Base-by-base conservation (phyloP, 371 early-diverging fungal genomes). In the Cokeromyces recurvatus region DNA sequence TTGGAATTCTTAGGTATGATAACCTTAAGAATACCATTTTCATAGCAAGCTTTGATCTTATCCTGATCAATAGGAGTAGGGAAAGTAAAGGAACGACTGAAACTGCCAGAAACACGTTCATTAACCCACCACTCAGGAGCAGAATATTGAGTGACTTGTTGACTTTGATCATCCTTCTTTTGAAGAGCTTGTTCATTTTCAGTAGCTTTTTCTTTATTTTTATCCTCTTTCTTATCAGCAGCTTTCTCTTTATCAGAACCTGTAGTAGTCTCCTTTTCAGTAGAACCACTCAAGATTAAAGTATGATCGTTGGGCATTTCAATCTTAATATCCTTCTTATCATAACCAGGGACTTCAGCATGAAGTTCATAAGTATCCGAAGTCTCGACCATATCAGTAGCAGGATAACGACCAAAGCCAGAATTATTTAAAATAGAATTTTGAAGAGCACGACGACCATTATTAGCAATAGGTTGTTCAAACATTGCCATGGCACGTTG, bases 21-120 rank as follows among this genome's bases (percentile, higher is more conserved):
- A 14, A 64, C 32, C 19, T 62, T 48, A 6, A 64, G 42, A 24
- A 64, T 35, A 35, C 65, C 65, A 42, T 57, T 51, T 38, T 59
- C 38, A 42, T 49, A 53, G 9, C 45, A 35, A 22, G 65, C 63
- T 41, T 57, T 57, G 47, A 63, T 46, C 5, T 29, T 45, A 23
- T 49, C 57, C 10, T 20, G 27, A n/a, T 53, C 36, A 10, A 64
- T 45, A 10, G 45, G 41, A 3, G 27, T 32, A 25, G 63, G 63
- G 45, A 64, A 64, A 5, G 38, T 35, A 32, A 62, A 51, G 1
- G 50, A 43, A 27, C 65, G 40, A n/a, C 29, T 37, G 37, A 64
- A 64, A 6, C 45, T 42, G 9, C 57, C 50, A 24, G 38, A 36
- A 20, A 48, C 31, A 4, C 63, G 39, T 24, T 59, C 53, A 20